Evolutionary conservation across 331 rosid species (phyloP).

Genomic region (Acacia concinna): DNA sequence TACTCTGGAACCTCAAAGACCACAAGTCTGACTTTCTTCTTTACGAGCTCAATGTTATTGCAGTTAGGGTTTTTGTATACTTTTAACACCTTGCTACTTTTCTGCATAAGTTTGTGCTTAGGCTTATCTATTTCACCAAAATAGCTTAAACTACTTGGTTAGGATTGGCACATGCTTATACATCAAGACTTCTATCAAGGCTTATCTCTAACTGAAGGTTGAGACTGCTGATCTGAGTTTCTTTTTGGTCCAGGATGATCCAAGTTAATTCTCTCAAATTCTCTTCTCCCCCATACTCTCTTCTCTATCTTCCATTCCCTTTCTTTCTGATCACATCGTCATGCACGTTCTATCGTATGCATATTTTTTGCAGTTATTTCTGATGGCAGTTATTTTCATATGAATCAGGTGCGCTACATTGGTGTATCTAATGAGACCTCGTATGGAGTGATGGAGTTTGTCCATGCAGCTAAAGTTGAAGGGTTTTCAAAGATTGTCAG

Average conservation of each 20-base stretch:
- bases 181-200: too few relatives aligned
- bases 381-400: constrained; percentile 14
- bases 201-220: not conserved
- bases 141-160: not conserved
- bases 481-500: constrained; percentile 94
- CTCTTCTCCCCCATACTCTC: not conserved
- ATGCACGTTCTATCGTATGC: constrained; percentile 32
- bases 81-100: too few relatives aligned
- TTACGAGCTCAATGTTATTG: too few relatives aligned
- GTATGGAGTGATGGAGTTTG: constrained; percentile 94
- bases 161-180: not conserved
- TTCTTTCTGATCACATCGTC: constrained; percentile 16
- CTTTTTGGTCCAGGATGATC: not conserved
- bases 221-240: not conserved
- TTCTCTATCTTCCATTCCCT: not conserved
- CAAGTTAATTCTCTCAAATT: not conserved
- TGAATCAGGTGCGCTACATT: constrained; percentile 73
- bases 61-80: too few relatives aligned
- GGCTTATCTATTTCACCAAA: too few relatives aligned
- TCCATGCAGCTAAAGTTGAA: constrained; percentile 71
- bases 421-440: constrained; percentile 97
- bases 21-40: too few relatives aligned
- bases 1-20: too few relatives aligned
- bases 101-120: not conserved
- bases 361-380: constrained; percentile 15